These are phyloP conservation scores for Penicillium psychrosexuale DNA, from an alignment of 2,329 filamentous ascomycete species.

Conservation along the genomic window DNA sequence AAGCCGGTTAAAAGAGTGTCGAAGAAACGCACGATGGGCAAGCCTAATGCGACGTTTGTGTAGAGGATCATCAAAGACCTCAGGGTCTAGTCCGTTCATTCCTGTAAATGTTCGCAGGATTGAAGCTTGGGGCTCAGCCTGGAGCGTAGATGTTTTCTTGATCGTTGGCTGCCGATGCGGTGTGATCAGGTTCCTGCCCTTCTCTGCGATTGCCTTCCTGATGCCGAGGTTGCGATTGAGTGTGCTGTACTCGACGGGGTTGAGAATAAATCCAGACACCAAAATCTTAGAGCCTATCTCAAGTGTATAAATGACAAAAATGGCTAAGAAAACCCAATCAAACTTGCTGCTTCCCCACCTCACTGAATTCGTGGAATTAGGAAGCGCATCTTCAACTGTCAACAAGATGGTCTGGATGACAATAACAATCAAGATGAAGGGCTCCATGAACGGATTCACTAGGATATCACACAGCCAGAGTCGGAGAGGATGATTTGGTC, in stretches of 20 bases:
- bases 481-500: conserved; percentile 71
- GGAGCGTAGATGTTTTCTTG: conserved; percentile 49
- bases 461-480: conserved; percentile 75
- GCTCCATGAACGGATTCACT: conserved; percentile 82
- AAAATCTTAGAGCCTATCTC: conserved; percentile 81
- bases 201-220: conserved; percentile 68
- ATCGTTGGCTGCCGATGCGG: conserved; percentile 71
- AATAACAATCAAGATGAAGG: conserved; percentile 81
- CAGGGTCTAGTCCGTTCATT: conserved; percentile 61
- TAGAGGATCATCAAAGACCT: conserved; percentile 60
- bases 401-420: conserved; percentile 84
- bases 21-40: conserved; percentile 84
- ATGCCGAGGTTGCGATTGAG: conserved; percentile 75
- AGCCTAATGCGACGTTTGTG: conserved; percentile 80
- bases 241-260: conserved; percentile 87
- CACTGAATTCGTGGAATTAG: conserved; percentile 55
- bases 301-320: conserved; percentile 87
- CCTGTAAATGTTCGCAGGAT: conserved; percentile 75
- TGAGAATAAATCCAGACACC: conserved; percentile 89
- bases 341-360: conserved; percentile 64
- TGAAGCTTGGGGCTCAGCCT: conserved; percentile 45
- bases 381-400: conserved; percentile 77
- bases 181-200: conserved; percentile 76
- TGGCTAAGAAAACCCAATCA: conserved; percentile 74
- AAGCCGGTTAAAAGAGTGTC: conserved; percentile 92